Percentiles rank a stretch among this genome's conserved stretches.
Evolutionary conservation across 2,329 filamentous ascomycete genomes (phyloP).

Genomic region (Sarocladium brachiariae): DNA sequence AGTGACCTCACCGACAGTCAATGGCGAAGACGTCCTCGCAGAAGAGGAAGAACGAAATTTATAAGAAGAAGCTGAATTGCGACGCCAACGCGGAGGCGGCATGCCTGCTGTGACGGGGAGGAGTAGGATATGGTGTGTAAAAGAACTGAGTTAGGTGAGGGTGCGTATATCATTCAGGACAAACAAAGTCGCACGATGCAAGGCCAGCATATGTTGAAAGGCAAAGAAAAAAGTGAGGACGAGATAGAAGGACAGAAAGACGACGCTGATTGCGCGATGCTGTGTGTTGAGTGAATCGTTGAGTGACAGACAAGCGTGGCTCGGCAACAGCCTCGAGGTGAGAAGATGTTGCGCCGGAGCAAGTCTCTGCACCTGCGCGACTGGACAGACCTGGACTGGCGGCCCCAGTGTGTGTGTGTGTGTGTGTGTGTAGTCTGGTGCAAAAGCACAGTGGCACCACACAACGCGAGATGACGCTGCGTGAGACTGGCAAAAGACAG

Average conservation of each 20-base stretch:
- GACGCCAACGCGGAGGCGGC: slow-evolving; percentile 8
- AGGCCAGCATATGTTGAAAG: not conserved
- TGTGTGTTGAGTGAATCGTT: not conserved
- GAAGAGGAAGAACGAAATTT: slow-evolving; percentile 4
- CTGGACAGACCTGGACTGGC: not conserved
- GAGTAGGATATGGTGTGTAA: not conserved
- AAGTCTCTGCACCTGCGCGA: slow-evolving; percentile 9
- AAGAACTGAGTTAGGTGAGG: not conserved
- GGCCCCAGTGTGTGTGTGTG: too few species aligned
- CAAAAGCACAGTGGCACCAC: slow-evolving; percentile 5
- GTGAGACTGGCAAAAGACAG: not conserved
- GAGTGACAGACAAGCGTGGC: slow-evolving; percentile 5
- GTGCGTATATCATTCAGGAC: slow-evolving; percentile 5
- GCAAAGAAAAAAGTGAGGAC: not conserved
- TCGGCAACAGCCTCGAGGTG: slow-evolving; percentile 7
- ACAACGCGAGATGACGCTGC: not conserved
- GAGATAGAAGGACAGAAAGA: not conserved
- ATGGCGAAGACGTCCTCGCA: slow-evolving; percentile 1
- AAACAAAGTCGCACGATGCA: not conserved
- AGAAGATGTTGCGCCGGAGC: slow-evolving; percentile 3
- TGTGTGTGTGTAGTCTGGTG: slow-evolving; percentile 4
- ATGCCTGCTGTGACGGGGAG: slow-evolving; percentile 5
- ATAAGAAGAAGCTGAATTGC: slow-evolving; percentile 5
- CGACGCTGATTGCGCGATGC: not conserved
- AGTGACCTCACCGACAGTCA: not conserved